phyloP scores from a whole-genome alignment of 2,329 filamentous ascomycete species.

The Pestalotiopsis fici region DNA sequence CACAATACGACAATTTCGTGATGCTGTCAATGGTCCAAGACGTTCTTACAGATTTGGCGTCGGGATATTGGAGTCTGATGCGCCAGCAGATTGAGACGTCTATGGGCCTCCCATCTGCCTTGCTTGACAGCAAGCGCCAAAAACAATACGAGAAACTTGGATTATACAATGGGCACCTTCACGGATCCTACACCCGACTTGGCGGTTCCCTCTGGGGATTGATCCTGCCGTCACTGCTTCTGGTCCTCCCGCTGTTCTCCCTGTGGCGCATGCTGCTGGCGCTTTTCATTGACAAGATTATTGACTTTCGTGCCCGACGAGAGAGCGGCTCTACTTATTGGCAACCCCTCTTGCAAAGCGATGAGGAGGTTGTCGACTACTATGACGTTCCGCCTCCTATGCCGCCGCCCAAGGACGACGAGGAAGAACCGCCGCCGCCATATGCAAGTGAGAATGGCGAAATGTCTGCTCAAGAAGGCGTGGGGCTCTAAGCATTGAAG shows the following conservation, averaged over 20 bases:
- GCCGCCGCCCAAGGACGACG: conserved; percentile 3
- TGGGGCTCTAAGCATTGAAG: not conserved
- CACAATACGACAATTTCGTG: not conserved
- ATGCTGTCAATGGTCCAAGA: not conserved
- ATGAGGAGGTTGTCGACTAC: not conserved
- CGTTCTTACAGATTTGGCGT: not conserved
- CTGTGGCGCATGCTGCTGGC: not conserved
- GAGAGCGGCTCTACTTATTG: not conserved
- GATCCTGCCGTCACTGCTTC: not conserved
- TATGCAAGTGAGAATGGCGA: not conserved
- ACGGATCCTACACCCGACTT: not conserved
- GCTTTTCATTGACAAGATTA: not conserved
- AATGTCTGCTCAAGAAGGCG: not conserved
- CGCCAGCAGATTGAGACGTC: conserved; percentile 1
- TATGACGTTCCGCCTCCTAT: not conserved
- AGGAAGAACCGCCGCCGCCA: conserved; percentile 1
- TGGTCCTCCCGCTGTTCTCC: not conserved
- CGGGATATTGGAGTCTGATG: conserved; percentile 5
- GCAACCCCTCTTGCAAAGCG: not conserved
- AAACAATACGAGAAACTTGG: not conserved
- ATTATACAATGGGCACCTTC: not conserved
- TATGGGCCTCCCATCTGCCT: not conserved
- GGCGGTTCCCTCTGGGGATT: not conserved
- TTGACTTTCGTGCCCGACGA: not conserved
- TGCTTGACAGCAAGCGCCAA: not conserved